phyloP scores from a whole-genome alignment of 805 yeast species.

The Metschnikowia santaceciliae region DNA sequence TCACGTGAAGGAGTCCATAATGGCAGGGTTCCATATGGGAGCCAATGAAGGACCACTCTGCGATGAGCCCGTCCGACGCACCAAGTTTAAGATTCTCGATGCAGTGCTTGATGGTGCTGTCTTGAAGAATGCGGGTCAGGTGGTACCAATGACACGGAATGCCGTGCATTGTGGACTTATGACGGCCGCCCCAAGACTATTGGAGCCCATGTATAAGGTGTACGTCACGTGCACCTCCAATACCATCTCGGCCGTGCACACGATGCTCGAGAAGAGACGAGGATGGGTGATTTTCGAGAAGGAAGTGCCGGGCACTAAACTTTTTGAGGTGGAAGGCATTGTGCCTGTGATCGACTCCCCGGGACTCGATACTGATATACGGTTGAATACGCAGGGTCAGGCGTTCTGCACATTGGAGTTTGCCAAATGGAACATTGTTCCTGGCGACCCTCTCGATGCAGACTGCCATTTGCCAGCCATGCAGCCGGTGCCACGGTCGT shows the following conservation, averaged over 20 bases:
- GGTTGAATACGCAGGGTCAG: constrained; percentile 74
- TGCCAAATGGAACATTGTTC: constrained; percentile 71
- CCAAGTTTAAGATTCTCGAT: constrained; percentile 68
- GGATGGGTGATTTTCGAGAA: constrained; percentile 48
- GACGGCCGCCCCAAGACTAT: constrained; percentile 69
- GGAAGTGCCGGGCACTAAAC: constrained; percentile 70
- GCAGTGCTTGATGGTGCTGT: constrained; percentile 46
- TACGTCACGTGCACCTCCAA: constrained; percentile 51
- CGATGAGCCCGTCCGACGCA: constrained; percentile 72
- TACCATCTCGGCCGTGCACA: constrained; percentile 46
- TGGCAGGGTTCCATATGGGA: constrained; percentile 83
- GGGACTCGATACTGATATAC: constrained; percentile 83
- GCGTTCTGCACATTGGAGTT: constrained; percentile 67
- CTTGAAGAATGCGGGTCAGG: constrained; percentile 59
- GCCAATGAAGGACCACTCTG: constrained; percentile 87
- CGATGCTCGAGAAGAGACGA: constrained; percentile 58
- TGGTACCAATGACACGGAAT: constrained; percentile 75
- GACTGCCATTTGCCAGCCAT: constrained; percentile 61
- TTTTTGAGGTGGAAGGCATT: constrained; percentile 56
- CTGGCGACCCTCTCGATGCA: constrained; percentile 86
- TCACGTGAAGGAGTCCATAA: constrained; percentile 50
- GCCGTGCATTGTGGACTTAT: constrained; percentile 82
- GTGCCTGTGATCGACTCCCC: constrained; percentile 88
- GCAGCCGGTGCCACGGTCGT: constrained; percentile 65
- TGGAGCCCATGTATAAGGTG: constrained; percentile 77